These are phyloP conservation scores for Hypoxylon sp. DNA, from an alignment of 2,329 filamentous ascomycete genomes.

Conservation along the genomic window DNA sequence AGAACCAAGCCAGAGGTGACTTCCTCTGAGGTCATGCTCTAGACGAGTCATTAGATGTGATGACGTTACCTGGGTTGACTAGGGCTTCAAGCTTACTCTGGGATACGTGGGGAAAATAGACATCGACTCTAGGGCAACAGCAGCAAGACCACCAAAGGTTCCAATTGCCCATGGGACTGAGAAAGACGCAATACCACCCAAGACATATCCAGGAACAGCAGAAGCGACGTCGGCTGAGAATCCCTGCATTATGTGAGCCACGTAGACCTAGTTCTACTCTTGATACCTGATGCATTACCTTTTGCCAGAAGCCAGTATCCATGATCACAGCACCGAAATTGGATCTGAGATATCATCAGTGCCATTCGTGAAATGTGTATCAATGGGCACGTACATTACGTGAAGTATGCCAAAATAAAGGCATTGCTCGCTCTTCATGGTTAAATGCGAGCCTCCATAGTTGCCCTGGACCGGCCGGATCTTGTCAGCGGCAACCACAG, in stretches of 20 bases:
- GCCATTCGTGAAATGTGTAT: too few species aligned
- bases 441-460: slow-evolving; percentile 67
- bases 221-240: slow-evolving; percentile 62
- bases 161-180: slow-evolving; percentile 68
- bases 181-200: slow-evolving; percentile 68
- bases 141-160: slow-evolving; percentile 65
- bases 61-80: neutral
- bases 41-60: neutral
- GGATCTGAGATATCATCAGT: slow-evolving; percentile 1
- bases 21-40: slow-evolving; percentile 69
- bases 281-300: slow-evolving; percentile 3
- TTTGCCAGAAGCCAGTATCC: slow-evolving; percentile 64
- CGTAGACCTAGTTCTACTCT: neutral
- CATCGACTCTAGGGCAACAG: slow-evolving; percentile 59
- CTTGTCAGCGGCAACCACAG: slow-evolving; percentile 62
- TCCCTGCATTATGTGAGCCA: slow-evolving; percentile 59
- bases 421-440: slow-evolving; percentile 60
- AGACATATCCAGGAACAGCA: slow-evolving; percentile 65
- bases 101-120: slow-evolving; percentile 69
- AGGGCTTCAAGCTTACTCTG: slow-evolving; percentile 49
- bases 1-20: slow-evolving; percentile 78
- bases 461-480: slow-evolving; percentile 66
- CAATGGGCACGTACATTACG: neutral
- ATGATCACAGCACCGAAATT: slow-evolving; percentile 70
- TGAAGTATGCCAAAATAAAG: neutral